Conservation (phyloP, 805 yeast species). For the Candida boleticola region DNA sequence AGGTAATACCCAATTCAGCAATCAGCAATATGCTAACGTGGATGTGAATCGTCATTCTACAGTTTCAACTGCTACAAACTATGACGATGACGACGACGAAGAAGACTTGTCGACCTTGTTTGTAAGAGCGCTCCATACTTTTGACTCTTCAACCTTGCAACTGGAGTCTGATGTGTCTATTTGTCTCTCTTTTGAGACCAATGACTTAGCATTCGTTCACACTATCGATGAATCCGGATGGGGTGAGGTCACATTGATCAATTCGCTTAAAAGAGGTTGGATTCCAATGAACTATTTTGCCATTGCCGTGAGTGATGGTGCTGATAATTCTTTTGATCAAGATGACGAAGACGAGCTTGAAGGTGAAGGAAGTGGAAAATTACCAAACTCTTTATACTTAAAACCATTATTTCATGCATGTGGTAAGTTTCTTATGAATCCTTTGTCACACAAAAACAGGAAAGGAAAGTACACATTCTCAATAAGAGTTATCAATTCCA, state of each 20-base stretch:
- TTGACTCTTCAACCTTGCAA: conserved; percentile 57
- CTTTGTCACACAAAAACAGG: conserved; percentile 48
- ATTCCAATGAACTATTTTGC: conserved; percentile 80
- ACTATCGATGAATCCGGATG: conserved; percentile 80
- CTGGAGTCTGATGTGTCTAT: conserved; percentile 66
- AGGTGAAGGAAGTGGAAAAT: conserved; percentile 32
- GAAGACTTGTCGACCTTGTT: conserved; percentile 52
- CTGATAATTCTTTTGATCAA: conserved; percentile 14
- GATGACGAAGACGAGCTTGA: conserved; percentile 20
- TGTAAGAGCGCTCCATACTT: conserved; percentile 56
- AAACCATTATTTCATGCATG: conserved; percentile 56
- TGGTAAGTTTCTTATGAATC: conserved; percentile 65
- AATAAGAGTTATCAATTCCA: conserved; percentile 55
- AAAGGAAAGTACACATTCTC: conserved; percentile 51
- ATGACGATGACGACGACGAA: conserved; percentile 15
- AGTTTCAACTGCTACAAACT: background rate
- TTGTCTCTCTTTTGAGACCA: conserved; percentile 67
- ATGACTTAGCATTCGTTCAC: conserved; percentile 75
- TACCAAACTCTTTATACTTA: conserved; percentile 48
- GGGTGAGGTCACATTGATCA: conserved; percentile 79
- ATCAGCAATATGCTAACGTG: background rate
- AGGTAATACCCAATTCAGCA: background rate
- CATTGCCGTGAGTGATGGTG: conserved; percentile 35
- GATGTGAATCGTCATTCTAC: background rate
- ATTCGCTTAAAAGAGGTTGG: conserved; percentile 71